Evolutionary conservation across 2,329 filamentous ascomycete genomes (phyloP), one percentile per base, ranked within the genome.

Genomic region (Thielaviopsis euricoi): DNA sequence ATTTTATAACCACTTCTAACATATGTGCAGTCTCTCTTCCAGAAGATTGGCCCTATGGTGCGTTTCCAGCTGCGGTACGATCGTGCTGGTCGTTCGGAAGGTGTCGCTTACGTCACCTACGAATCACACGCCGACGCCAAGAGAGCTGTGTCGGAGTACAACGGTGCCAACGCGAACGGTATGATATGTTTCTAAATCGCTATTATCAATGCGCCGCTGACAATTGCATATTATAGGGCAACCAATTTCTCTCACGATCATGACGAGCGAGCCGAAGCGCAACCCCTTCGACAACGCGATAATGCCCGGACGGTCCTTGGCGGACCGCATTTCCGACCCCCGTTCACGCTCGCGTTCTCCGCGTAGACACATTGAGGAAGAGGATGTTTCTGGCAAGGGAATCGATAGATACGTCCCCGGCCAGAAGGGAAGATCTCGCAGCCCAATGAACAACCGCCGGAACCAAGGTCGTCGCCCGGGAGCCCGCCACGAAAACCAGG

Each of bases 131-230:
- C 80, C 53, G 86, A 95, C 68, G 90, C 90, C 10, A 74, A 78
- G 64, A 76, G 79, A 52, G 90, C 90, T 1, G 78, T 95, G 58
- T 76, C 75, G 57, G 85, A 95, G 65, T 96, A 86, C 66, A 85
- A 96, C 67, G 88, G 88, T 58, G 89, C 89, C 62, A 95, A 95
- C 67, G 90, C 90, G 59, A 90, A 93, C 64, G 86, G 85, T 77
- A 73, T 68, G 67, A 23, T 7, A 46, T 5, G 17, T 21, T 23
- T 52, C 26, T 19, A 51, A 61, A 56, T 59, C 57, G 19, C 37
- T 25, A 12, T 37, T 43, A 29, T 15, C n/a, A n/a, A n/a, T 3
- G 2, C 21, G 12, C 53, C 50, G 23, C 25, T 52, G 22, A 53
- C 61, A 56, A 61, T 57, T 10, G 13, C 26, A 13, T 48, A 22